Evolutionary conservation across 108 stramenopile genomes (phyloP), one percentile per base, ranked within the genome.

Genomic region (Bacterosira constricta): DNA sequence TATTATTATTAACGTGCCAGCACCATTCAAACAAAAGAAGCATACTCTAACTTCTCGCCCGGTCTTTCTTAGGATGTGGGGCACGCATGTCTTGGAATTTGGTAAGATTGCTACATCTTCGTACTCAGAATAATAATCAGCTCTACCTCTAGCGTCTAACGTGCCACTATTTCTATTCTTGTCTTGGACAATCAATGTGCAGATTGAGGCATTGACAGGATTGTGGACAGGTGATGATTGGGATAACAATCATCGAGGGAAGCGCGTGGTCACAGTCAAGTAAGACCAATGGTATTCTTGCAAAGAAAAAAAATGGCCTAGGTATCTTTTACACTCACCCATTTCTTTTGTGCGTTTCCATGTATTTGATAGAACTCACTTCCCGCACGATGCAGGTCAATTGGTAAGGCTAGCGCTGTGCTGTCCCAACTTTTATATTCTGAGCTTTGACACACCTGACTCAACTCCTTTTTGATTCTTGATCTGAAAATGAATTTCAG

Each of bases 221-320:
- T 20, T 73, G 20, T 73, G 73, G 73, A 73, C 63, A 2, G 73
- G 73, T 39, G 73, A 73, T 47, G 73, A 73, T 46, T 62, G 63
- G 63, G 63, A 73, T 34, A 73, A 53, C 26, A 73, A 73, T 35
- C 37, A 64, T 42, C 29, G 73, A 57, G 73, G 63, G 0, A 64
- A 57, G 18, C 63, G 41, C 17, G 63, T 73, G 4, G 63, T 73
- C 17, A 62, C 73, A 3, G 56, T 73, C 6, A 73, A 73, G 51
- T 52, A 52, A 52, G 51, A 47, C 17, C 20, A n/a, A n/a, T n/a
- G n/a, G n/a, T n/a, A n/a, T n/a, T n/a, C n/a, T n/a, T n/a, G n/a
- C n/a, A n/a, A n/a, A n/a, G n/a, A n/a, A n/a, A n/a, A n/a, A n/a
- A n/a, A n/a, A n/a, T n/a, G n/a, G n/a, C n/a, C n/a, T n/a, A n/a